Base-by-base conservation (phyloP, 129 eudicot species). In the Tagetes erecta region DNA sequence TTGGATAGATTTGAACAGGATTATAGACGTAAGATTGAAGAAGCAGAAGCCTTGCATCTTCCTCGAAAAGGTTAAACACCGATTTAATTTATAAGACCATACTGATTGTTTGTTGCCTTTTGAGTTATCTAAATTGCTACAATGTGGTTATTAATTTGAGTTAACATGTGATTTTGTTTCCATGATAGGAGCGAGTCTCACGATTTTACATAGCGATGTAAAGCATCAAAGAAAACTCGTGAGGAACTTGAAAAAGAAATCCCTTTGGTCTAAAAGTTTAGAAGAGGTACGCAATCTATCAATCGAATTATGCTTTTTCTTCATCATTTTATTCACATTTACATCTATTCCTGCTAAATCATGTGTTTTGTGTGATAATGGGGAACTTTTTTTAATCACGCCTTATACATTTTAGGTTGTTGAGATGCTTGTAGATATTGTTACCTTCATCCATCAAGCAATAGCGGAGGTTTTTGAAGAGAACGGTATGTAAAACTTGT, bases 1-100 rank as follows among this genome's bases (percentile, higher is more conserved):
- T 77, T 88, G 80, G 98, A 88, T 77, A 86, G 98, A 85, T 94
- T 84, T 80, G 96, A 90, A 71, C 97, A 83, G 80, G 97, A 94
- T 83, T 90, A 88, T 78, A 81, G 84, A 49, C 84, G 90, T 75
- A 90, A 94, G 83, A 77, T 88, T n/a, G 97, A 90, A 63, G 98
- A 94, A 82, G 82, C 87, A 56, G 91, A 88, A 65, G 83, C 97
- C 34, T 82, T 88, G 59, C 85, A 88, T 87, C 96, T 90, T 47
- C 98, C 97, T 68, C 92, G 91, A 33, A 86, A 80, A 90, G 98
- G 98, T 94, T 53, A 67, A 88, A 59, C 73, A 37, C 40, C 3
- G 60, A 34, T 59, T 14, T 59, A 6, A 6, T 44, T 44, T 1
- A 44, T 8, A 44, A 44, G 10, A 44, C 10, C 1, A 44, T 4